These are phyloP conservation scores for Dictyostelium capitatum DNA, from an alignment of 78 protist species.

Conservation along the genomic window DNA sequence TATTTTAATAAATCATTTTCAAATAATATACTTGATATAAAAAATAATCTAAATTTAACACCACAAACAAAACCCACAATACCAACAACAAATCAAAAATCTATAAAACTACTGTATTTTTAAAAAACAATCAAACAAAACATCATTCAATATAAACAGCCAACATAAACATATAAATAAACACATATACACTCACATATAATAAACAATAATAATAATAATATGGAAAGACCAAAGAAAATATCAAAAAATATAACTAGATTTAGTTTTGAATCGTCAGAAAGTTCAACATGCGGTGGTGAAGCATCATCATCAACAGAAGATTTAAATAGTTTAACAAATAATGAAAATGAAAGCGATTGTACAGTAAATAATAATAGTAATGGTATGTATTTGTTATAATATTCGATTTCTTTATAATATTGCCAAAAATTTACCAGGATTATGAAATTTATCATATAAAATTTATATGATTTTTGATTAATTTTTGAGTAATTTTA, in stretches of 20 bases:
- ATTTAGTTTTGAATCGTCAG: background rate
- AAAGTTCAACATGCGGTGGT: background rate
- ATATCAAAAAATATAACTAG: background rate
- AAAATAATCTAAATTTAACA: too few relatives aligned
- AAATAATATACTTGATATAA: too few relatives aligned
- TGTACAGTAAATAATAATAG: background rate
- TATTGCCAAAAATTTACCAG: too few relatives aligned
- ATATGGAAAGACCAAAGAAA: slow-evolving; percentile 8
- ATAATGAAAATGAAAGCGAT: slow-evolving; percentile 4
- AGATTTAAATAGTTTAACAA: background rate
- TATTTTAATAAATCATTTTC: too few relatives aligned
- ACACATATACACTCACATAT: background rate
- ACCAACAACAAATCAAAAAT: too few relatives aligned
- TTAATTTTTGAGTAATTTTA: background rate
- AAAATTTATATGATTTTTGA: background rate
- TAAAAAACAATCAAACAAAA: background rate
- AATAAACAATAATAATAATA: background rate
- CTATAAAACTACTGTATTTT: background rate
- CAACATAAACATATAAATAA: background rate
- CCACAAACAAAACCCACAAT: background rate
- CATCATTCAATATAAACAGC: background rate
- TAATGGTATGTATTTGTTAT: background rate
- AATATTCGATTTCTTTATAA: too few relatives aligned
- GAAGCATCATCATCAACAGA: background rate
- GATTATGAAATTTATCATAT: background rate